Percentiles rank a stretch among this genome's conserved stretches.
Evolutionary conservation across 495 filamentous ascomycete species (phyloP).

Genomic region (Parathielavia appendiculata): DNA sequence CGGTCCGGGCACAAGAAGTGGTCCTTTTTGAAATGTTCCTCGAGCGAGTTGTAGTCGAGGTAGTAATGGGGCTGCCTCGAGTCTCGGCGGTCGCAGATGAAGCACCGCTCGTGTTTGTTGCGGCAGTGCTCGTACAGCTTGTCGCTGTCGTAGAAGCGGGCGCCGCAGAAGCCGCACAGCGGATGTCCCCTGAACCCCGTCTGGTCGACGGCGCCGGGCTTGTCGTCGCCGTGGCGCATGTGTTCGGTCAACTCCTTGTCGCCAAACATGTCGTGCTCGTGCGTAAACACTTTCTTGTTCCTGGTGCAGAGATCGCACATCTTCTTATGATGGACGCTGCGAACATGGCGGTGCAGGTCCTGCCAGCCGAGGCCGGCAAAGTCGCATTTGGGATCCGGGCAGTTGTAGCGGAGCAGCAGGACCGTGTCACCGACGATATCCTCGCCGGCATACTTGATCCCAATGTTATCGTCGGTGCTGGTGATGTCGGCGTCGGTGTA

Average conservation of each 20-base stretch:
- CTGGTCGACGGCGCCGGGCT: conserved; percentile 84
- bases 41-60: conserved; percentile 74
- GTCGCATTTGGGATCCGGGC: conserved; percentile 78
- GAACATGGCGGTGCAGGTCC: conserved; percentile 88
- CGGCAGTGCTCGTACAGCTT: conserved; percentile 91
- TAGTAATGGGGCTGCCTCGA: conserved; percentile 77
- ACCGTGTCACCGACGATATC: conserved; percentile 85
- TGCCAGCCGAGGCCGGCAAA: conserved; percentile 89
- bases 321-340: conserved; percentile 69
- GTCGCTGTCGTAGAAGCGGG: conserved; percentile 92
- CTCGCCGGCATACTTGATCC: conserved; percentile 80
- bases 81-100: conserved; percentile 79
- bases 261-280: conserved; percentile 94
- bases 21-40: conserved; percentile 77
- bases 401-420: conserved; percentile 89
- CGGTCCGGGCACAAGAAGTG: conserved; percentile 81
- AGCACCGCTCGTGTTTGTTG: conserved; percentile 88
- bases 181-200: conserved; percentile 96
- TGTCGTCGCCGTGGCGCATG: conserved; percentile 85
- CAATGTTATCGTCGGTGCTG: conserved; percentile 71
- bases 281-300: conserved; percentile 97
- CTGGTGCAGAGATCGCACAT: conserved; percentile 94
- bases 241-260: conserved; percentile 75
- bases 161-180: conserved; percentile 85
- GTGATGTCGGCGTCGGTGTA: conserved; percentile 68